These are phyloP conservation scores for Xerocomellus intermedius DNA, from an alignment of 768 basidiomycete species.

Conservation along the genomic window DNA sequence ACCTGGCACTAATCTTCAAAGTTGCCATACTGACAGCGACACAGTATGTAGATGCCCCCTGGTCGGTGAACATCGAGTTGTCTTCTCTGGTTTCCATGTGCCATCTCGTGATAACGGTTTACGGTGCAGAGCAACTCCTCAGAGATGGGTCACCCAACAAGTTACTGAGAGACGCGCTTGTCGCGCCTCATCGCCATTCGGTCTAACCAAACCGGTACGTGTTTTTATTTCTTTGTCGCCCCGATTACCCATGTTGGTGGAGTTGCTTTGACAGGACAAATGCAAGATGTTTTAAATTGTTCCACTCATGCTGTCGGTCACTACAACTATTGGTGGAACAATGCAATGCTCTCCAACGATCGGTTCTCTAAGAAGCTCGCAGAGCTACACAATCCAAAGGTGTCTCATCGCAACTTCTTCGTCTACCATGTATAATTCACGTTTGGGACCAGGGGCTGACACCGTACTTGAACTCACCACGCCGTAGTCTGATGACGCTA, in stretches of 20 bases:
- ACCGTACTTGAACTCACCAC: too few species aligned
- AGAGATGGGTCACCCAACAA: neutral
- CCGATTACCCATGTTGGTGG: neutral
- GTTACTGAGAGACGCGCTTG: neutral
- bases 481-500: neutral
- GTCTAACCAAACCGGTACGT: neutral
- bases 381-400: neutral
- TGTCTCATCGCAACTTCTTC: neutral
- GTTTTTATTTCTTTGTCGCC: neutral
- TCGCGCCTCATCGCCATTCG: neutral
- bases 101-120: too few species aligned
- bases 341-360: too few species aligned
- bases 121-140: neutral
- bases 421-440: too few species aligned
- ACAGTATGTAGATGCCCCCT: neutral
- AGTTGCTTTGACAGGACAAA: neutral
- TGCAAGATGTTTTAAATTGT: neutral
- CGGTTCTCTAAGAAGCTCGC: too few species aligned
- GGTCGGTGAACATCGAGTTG: neutral
- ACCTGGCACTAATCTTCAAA: neutral
- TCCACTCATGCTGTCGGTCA: neutral
- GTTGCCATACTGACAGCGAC: neutral
- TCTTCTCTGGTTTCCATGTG: neutral
- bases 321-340: neutral
- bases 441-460: neutral